These are phyloP conservation scores for Moricandia moricandioides DNA, from an alignment of 345 rosid genomes.

Conservation along the genomic window DNA sequence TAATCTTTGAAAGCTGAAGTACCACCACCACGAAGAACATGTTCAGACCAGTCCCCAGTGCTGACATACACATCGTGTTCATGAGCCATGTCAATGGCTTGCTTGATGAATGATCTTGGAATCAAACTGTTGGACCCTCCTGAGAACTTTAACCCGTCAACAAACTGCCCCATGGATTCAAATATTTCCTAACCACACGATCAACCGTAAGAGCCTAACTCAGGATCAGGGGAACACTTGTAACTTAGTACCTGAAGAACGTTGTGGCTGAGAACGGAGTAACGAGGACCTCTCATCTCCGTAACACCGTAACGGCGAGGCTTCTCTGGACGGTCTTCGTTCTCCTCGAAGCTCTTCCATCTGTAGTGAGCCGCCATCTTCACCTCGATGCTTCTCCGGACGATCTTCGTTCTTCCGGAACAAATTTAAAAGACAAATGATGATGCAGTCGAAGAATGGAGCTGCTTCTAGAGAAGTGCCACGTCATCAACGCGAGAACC, in stretches of 20 bases:
- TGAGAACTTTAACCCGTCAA: slow-evolving; percentile 66
- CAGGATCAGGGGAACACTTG: neutral
- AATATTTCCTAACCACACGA: slow-evolving; percentile 60
- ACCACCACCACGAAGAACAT: slow-evolving; percentile 61
- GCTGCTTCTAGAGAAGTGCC: slow-evolving; percentile 52
- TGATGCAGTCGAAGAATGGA: slow-evolving; percentile 29
- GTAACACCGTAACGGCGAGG: slow-evolving; percentile 89
- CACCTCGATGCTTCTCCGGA: neutral
- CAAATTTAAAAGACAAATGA: neutral
- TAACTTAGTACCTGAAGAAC: slow-evolving; percentile 53
- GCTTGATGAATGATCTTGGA: slow-evolving; percentile 66
- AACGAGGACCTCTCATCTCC: slow-evolving; percentile 81
- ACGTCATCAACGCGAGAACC: slow-evolving; percentile 18
- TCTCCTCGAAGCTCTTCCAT: slow-evolving; percentile 76
- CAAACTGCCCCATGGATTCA: slow-evolving; percentile 65
- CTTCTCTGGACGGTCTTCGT: slow-evolving; percentile 90
- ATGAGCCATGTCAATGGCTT: slow-evolving; percentile 71
- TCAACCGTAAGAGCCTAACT: neutral
- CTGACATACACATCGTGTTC: slow-evolving; percentile 81
- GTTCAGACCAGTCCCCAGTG: slow-evolving; percentile 93
- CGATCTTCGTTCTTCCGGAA: neutral
- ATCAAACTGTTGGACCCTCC: slow-evolving; percentile 83
- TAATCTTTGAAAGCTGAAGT: slow-evolving; percentile 77
- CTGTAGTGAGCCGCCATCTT: slow-evolving; percentile 50
- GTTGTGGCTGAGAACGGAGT: slow-evolving; percentile 57